Evolutionary conservation across 441 rosid species (phyloP).

Genomic region (Gossypium schwendimanii): DNA sequence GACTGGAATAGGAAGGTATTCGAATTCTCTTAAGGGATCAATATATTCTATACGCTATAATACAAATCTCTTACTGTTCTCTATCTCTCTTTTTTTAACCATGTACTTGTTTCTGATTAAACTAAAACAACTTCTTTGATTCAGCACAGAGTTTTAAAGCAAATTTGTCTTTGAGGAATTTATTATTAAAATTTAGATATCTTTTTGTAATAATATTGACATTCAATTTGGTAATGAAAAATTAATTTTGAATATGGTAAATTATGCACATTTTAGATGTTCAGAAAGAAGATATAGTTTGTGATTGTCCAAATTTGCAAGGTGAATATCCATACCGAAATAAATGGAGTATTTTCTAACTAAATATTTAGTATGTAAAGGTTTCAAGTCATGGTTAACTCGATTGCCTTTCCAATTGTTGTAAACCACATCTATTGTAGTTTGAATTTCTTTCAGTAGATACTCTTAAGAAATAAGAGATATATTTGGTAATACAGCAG

Average conservation of each 20-base stretch:
- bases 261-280: slow-evolving; percentile 4
- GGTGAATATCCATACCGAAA: background rate
- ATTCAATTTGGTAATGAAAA: background rate
- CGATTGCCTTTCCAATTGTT: background rate
- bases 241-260: background rate
- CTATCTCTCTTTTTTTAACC: background rate
- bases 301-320: background rate
- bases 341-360: background rate
- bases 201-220: background rate
- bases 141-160: background rate
- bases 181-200: background rate
- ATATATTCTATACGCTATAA: background rate
- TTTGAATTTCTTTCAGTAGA: background rate
- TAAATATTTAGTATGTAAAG: background rate
- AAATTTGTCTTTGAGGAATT: background rate
- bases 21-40: slow-evolving; percentile 13
- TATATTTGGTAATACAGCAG: background rate
- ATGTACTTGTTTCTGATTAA: background rate
- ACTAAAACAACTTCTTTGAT: background rate
- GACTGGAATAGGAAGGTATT: slow-evolving; percentile 89
- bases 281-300: background rate
- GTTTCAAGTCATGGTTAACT: background rate
- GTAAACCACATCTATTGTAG: background rate
- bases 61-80: background rate
- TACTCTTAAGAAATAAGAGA: background rate